Percentiles rank a stretch among this genome's conserved stretches.
Conservation (phyloP, 495 filamentous ascomycete genomes). For the Penicillium canariense region DNA sequence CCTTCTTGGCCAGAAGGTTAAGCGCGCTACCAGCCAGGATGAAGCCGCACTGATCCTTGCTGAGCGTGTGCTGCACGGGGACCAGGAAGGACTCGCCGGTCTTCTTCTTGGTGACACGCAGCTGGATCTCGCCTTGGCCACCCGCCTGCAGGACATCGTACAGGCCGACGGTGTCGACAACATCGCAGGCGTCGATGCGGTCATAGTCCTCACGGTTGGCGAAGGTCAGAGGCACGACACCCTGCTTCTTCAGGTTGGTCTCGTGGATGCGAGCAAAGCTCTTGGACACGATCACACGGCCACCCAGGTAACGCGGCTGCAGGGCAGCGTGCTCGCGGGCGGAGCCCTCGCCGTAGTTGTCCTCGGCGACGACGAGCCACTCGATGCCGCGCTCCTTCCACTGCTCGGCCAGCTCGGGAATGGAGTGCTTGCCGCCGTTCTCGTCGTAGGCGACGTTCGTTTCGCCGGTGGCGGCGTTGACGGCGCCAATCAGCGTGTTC, state of each 20-base stretch:
- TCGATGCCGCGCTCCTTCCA: conserved; percentile 68
- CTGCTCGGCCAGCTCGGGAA: conserved; percentile 79
- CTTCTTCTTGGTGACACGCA: conserved; percentile 61
- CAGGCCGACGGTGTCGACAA: conserved; percentile 75
- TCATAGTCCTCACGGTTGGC: conserved; percentile 86
- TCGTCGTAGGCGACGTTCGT: conserved; percentile 88
- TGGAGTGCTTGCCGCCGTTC: conserved; percentile 58
- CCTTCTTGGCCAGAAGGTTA: conserved; percentile 73
- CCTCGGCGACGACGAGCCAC: conserved; percentile 95
- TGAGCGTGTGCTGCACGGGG: conserved; percentile 66
- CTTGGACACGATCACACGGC: conserved; percentile 83
- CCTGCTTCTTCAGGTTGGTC: conserved; percentile 99
- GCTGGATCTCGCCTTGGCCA: conserved; percentile 72
- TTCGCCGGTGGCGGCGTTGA: conserved; percentile 87
- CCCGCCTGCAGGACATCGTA: conserved; percentile 75
- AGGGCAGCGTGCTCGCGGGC: conserved; percentile 96
- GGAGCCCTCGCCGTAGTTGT: conserved; percentile 96
- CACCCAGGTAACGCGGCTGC: conserved; percentile 90
- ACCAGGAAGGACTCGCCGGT: conserved; percentile 58
- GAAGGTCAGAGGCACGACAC: conserved; percentile 90
- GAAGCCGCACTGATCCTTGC: conserved; percentile 83
- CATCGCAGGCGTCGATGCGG: conserved; percentile 72
- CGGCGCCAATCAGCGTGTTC: conserved; percentile 93
- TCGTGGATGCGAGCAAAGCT: conserved; percentile 96
- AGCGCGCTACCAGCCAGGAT: conserved; percentile 91